These are phyloP conservation scores for Phaseolus lunatus DNA, from an alignment of 306 rosid species.

Conservation along the genomic window DNA sequence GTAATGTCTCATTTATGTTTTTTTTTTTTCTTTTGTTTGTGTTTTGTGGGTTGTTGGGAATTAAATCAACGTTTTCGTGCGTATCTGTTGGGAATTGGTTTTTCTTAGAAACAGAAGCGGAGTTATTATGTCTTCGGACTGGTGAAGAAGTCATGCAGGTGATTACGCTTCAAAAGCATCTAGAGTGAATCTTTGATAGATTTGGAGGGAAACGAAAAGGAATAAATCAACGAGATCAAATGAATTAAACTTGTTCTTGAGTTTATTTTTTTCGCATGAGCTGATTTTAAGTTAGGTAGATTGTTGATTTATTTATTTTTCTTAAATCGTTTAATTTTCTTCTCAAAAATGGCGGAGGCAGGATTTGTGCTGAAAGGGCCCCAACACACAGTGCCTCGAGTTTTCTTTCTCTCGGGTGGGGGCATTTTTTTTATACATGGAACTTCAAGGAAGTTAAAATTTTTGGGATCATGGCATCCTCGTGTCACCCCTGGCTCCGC, in stretches of 20 bases:
- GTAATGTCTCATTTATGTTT: constrained; percentile 42
- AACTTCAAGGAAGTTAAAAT: no score
- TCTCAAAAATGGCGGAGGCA: no score
- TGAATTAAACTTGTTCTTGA: background rate
- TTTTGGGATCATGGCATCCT: no score
- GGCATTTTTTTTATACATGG: no score
- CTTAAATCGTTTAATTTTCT: background rate
- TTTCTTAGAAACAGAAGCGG: background rate
- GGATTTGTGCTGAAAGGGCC: no score
- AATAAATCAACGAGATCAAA: background rate
- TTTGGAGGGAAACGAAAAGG: background rate
- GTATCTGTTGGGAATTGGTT: background rate
- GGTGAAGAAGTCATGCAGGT: background rate
- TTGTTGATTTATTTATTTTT: background rate
- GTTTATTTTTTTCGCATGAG: background rate
- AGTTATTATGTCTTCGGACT: background rate
- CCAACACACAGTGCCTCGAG: no score
- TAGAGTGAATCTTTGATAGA: background rate
- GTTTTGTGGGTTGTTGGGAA: no score
- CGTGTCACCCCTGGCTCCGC: no score
- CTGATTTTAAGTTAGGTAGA: background rate
- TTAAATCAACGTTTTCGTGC: background rate
- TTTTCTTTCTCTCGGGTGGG: no score
- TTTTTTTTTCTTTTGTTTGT: background rate
- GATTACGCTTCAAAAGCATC: background rate